Base-by-base conservation (phyloP, 768 basidiomycete species). In the Lactarius sanguifluus region DNA sequence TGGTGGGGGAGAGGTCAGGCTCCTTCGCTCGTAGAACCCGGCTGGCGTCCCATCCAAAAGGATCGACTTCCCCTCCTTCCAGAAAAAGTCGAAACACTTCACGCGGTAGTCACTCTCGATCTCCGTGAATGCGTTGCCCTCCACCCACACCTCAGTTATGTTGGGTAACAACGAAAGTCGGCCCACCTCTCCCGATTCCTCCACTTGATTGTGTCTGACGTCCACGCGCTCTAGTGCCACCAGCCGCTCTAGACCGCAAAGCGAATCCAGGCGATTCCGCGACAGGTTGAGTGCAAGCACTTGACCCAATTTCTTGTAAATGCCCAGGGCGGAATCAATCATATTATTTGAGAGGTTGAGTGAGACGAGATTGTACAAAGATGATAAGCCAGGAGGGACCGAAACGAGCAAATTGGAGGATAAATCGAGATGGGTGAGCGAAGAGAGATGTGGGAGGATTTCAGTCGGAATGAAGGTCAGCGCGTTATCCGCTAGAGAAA, bases 341-440 rank as follows among this genome's bases (percentile, higher is more conserved):
- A 98, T 93, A 79, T 99, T 99, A 76, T 96, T 91, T 18, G 92
- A 83, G n/a, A 99, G 85, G 77, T 97, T 96, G 71, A 99, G 88
- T n/a, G 91, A 92, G 62, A 86, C 77, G 61, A 99, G 90, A 69
- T 88, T 90, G 72, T 88, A 85, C 25, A 99, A 84, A 8, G 80
- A 74, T 18, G 86, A 83, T 38, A 96, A 82, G 25, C 89, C 90
- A 1, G 88, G 76, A 1, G 91, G 91, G 62, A 86, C 77, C 59
- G 92, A 90, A 50, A 95, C 87, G 56, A 98, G 85, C 20, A 98
- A 85, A 75, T 97, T 97, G 47, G 91, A 91, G 23, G 94, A 95
- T 50, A 96, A 83, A 76, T 96, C 93, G 68, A 96, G 85, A 74
- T 92, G 86, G 0, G 89, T 89, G 50, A 98, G 77, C 6, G 89